These are phyloP conservation scores for Picochlorum sp. DNA, from an alignment of 139 green algal genomes.

Conservation along the genomic window DNA sequence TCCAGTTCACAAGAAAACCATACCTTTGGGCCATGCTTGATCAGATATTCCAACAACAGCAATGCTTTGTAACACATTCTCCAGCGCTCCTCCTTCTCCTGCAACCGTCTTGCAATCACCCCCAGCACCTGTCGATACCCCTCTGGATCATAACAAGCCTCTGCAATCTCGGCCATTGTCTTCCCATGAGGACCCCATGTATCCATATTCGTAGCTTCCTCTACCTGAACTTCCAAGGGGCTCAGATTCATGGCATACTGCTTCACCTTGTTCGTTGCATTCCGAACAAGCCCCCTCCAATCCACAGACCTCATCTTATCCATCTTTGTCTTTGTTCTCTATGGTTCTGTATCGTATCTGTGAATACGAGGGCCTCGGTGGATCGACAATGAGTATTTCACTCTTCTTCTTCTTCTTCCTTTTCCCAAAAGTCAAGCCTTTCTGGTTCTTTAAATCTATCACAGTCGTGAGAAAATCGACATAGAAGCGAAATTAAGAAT, in stretches of 20 bases:
- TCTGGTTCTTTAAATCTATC: no score
- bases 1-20: background rate
- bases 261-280: conserved; percentile 45
- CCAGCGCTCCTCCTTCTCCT: conserved; percentile 77
- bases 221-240: conserved; percentile 68
- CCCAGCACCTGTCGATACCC: conserved; percentile 77
- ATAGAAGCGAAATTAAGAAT: no score
- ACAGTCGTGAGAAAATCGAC: no score
- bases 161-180: conserved; percentile 79
- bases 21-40: conserved; percentile 70
- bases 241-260: conserved; percentile 59
- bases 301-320: conserved; percentile 32
- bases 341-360: background rate
- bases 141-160: conserved; percentile 55
- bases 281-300: conserved; percentile 32
- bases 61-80: conserved; percentile 87
- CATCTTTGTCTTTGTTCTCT: background rate
- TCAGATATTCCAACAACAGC: conserved; percentile 79
- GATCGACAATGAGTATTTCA: no score
- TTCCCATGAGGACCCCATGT: conserved; percentile 79
- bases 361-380: background rate
- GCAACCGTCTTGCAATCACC: conserved; percentile 59
- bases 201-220: conserved; percentile 81
- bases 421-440: no score
- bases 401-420: no score